Evolutionary conservation across 805 yeast species (phyloP), one percentile per base, ranked within the genome.

Genomic region (Lachancea sp.): DNA sequence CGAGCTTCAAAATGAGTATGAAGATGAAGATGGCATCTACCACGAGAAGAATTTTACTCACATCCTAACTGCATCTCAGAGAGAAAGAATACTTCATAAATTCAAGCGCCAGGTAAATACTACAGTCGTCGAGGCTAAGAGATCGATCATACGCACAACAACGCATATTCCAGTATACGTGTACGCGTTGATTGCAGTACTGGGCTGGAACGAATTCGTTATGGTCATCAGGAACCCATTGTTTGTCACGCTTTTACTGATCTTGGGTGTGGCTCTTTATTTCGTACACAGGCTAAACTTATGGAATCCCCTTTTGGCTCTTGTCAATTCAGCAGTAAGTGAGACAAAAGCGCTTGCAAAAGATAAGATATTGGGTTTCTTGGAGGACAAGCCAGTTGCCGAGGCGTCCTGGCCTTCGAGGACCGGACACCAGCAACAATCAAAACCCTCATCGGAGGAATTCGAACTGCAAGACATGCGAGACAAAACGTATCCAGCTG

Each of bases 121-220:
- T 8, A 71, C 80, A 33, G 89, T 78, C 46, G 69, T 90, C 35
- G 97, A 89, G 54, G 88, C 97, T 15, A 89, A 85, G 61, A 76
- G 97, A 49, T 83, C 96, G 2, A 78, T 85, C 39, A 73, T 88
- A 34, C 82, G 80, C 46, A 80, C 82, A 35, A 74, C 78, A 9
- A 77, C 95, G 0, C 79, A 81, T 43, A 82, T 92, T 42, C 98
- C 98, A 3, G 68, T 78, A 48, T 92, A 82, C 68, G 77, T 92
- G 42, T 88, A 86, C 64, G 64, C 77, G 8, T 55, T 90, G 11
- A 65, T 92, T 18, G 60, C 83, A 2, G 78, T 84, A 3, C 68
- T 92, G 17, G 98, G 98, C 8, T 92, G 96, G 96, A 89, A 89
- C 61, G 97, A 92, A 68, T 81, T 92, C 50, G 75, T 88, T 83